A percentile compares a stretch with the other conserved stretches of the same genome.
Conservation (phyloP, 2,329 filamentous ascomycete species). For the Colletotrichum phormii region DNA sequence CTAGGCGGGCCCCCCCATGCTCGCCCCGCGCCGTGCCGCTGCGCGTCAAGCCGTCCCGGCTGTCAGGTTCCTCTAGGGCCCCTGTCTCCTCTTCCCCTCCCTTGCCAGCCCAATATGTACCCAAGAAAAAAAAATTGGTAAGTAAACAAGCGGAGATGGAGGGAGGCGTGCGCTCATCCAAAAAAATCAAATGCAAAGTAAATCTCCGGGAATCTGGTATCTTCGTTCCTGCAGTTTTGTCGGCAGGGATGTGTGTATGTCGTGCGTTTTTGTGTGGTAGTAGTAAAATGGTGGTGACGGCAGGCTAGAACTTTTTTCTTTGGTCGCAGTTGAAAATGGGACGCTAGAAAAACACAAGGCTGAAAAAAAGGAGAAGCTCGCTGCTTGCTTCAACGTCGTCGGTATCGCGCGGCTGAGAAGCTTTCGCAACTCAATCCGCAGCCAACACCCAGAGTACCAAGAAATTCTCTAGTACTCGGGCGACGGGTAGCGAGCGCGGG, state of each 20-base stretch:
- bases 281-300: not conserved
- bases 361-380: conserved; percentile 12
- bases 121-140: conserved; percentile 18
- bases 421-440: not conserved
- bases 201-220: conserved; percentile 27
- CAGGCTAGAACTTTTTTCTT: conserved; percentile 16
- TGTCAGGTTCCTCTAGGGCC: conserved; percentile 41
- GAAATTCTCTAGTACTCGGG: conserved; percentile 67
- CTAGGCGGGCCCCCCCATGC: conserved; percentile 35
- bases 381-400: conserved; percentile 17
- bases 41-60: conserved; percentile 41
- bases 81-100: conserved; percentile 24
- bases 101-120: conserved; percentile 35
- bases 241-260: conserved; percentile 30
- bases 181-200: conserved; percentile 24
- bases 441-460: not conserved
- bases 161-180: conserved; percentile 31
- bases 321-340: conserved; percentile 30
- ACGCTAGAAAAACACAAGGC: conserved; percentile 36
- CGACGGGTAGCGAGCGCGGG: conserved; percentile 74
- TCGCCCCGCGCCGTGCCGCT: conserved; percentile 41
- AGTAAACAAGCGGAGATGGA: conserved; percentile 24
- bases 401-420: conserved; percentile 26
- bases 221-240: conserved; percentile 32
- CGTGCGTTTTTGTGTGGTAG: conserved; percentile 23